Evolutionary conservation across 164 flowering plant species (phyloP).

Genomic region (Kingdonia uniflora): DNA sequence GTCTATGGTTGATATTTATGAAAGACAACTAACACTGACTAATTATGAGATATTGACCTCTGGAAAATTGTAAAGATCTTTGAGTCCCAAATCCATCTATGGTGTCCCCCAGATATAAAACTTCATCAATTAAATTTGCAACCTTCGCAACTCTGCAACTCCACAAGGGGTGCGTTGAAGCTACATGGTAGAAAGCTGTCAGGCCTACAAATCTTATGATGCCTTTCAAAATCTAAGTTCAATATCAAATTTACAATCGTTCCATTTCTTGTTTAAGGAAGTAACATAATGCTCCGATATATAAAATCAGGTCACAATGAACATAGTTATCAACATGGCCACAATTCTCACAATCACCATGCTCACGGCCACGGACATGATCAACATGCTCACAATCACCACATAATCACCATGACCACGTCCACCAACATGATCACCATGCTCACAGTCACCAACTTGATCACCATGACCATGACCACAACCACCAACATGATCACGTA

Average conservation of each 20-base stretch:
- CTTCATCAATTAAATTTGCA: slow-evolving; percentile 75
- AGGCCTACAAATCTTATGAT: slow-evolving; percentile 73
- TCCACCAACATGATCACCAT: no score
- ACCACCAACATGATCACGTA: no score
- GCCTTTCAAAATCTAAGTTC: no score
- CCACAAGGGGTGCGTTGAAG: slow-evolving; percentile 67
- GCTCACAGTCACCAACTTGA: no score
- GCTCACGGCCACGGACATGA: no score
- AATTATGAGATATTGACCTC: slow-evolving; percentile 54
- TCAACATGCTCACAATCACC: no score
- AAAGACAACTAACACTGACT: slow-evolving; percentile 75
- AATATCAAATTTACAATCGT: slow-evolving; percentile 37
- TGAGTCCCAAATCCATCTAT: slow-evolving; percentile 76
- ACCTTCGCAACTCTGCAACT: slow-evolving; percentile 96
- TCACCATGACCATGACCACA: no score
- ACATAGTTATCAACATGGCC: no score
- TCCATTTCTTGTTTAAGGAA: background rate
- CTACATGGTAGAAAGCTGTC: no score
- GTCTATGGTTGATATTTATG: slow-evolving; percentile 78
- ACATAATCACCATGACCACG: no score
- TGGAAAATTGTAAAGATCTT: slow-evolving; percentile 55
- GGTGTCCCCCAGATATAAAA: slow-evolving; percentile 73
- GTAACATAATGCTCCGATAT: background rate
- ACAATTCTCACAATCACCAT: no score
- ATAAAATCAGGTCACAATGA: no score